Evolutionary conservation across 2,329 filamentous ascomycete species (phyloP).

Genomic region (Talaromyces verruculosus): DNA sequence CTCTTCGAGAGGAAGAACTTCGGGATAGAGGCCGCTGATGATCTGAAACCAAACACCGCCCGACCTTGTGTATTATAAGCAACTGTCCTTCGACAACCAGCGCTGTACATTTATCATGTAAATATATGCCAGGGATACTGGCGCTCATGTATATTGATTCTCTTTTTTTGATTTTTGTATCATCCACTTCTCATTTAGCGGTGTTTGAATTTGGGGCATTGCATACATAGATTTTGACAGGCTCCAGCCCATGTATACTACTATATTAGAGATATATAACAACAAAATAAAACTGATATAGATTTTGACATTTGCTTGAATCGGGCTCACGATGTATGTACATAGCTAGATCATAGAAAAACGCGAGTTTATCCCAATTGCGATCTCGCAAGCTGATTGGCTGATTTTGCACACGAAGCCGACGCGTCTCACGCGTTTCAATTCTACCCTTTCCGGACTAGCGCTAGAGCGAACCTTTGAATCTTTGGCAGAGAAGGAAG

Average conservation of each 20-base stretch:
- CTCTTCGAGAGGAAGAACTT: slow-evolving; percentile 25
- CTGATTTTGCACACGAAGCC: not conserved
- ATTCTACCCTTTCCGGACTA: slow-evolving; percentile 20
- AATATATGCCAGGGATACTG: not conserved
- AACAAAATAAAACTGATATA: not conserved
- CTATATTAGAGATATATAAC: not conserved
- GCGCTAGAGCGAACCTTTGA: not conserved
- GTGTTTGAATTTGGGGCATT: slow-evolving; percentile 10
- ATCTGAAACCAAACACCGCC: not conserved
- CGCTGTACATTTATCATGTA: slow-evolving; percentile 1
- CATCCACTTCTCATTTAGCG: slow-evolving; percentile 8
- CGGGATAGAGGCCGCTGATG: not conserved
- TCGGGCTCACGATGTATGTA: not conserved
- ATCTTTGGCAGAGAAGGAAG: not conserved
- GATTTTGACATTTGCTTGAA: not conserved
- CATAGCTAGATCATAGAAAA: not conserved
- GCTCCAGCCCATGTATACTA: slow-evolving; percentile 6
- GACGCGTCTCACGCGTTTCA: slow-evolving; percentile 21
- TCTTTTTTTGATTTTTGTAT: not conserved
- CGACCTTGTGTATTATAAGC: not conserved
- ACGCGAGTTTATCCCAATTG: not conserved
- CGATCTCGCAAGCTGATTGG: slow-evolving; percentile 10
- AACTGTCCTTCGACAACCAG: not conserved
- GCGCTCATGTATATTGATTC: slow-evolving; percentile 12
- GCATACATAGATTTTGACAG: not conserved